Evolutionary conservation across 192 early-diverging fungal species (phyloP), one percentile per base, ranked within the genome.

Genomic region (Obelidium mucronatum): DNA sequence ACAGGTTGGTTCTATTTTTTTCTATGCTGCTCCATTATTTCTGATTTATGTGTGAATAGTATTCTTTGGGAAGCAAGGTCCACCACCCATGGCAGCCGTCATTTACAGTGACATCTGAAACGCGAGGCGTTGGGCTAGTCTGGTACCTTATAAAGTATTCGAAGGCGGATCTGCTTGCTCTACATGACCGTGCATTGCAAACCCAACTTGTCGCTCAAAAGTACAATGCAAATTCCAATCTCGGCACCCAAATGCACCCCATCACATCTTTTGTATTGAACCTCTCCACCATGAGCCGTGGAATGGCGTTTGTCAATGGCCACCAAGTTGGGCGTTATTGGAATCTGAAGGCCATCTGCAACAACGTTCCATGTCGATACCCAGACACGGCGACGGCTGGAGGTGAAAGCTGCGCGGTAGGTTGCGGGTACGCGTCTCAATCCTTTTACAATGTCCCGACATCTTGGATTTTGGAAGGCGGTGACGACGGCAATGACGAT

Each of bases 391-490:
- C 54, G 17, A 11, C 72, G 1, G 44, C 44, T 2, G 69, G 37
- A 22, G 68, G 67, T 33, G 62, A 67, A 39, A 80, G 79, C 31
- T 82, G 81, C 48, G 62, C 67, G 40, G 36, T 56, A 22, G 74
- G 66, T 2, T 81, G 78, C 40, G 76, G 80, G 3, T 30, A 72
- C 37, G 37, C 59, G 3, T 65, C 53, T 19, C 82, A 84, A 54
- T 17, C 42, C 33, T 83, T 73, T 39, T 83, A 79, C 39, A 81
- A 83, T 69, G 78, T 83, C 1, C 82, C 82, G 3, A 62, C 62
- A 31, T 36, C 64, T 37, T 77, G 69, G 76, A 79, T 78, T 67
- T 34, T 80, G 24, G 56, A n/a, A 76, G 72, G 30, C 26, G 54
- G 26, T n/a, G 2, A 33, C 40, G n/a, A n/a, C n/a, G n/a, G n/a